Base-by-base conservation (phyloP, 2,329 filamentous ascomycete genomes). In the Paracoccidioides brasiliensis region DNA sequence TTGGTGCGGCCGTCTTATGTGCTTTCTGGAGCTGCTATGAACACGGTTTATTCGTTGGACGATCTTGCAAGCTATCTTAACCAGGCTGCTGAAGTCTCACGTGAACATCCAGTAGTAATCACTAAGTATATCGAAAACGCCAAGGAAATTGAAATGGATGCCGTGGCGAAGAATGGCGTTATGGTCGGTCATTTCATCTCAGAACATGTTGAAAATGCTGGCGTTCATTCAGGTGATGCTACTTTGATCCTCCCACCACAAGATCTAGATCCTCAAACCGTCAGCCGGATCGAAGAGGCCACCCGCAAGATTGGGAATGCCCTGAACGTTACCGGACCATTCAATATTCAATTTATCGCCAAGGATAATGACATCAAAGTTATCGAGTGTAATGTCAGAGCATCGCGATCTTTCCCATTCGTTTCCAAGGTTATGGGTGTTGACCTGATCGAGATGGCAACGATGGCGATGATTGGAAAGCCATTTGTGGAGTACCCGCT, bases 321-420 rank as follows among this genome's bases (percentile, higher is more conserved):
- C 14, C 80, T 97, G 57, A 96, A 97, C 69, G 86, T 98, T 56
- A 97, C 93, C 43, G 93, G 93, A 52, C 93, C 93, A 28, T 96
- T 86, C 80, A 98, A 98, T 74, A 98, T 98, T 60, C 93, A 98
- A 70, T 97, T 98, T 76, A 98, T 98, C 66, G 93, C 93, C 65
- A 97, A 97, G 77, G 90, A 97, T 71, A 97, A 97, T 70, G 91
- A 97, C 63, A 97, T 98, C 78, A 97, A 97, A 78, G 93, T 98
- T 62, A 98, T 98, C 61, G 93, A 98, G 75, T 97, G 93, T 74
- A 98, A 98, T 66, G 93, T 97, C 58, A 85, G 93, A 60, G 93
- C 93, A 14, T 96, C 93, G 48, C 82, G 93, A 61, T 97, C 91
- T 0, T 96, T 96, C 79, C 93, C 93, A 59, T 98, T 98, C 68